Base-by-base conservation (phyloP, 2,329 filamentous ascomycete species). In the Ceratocystis destructans region DNA sequence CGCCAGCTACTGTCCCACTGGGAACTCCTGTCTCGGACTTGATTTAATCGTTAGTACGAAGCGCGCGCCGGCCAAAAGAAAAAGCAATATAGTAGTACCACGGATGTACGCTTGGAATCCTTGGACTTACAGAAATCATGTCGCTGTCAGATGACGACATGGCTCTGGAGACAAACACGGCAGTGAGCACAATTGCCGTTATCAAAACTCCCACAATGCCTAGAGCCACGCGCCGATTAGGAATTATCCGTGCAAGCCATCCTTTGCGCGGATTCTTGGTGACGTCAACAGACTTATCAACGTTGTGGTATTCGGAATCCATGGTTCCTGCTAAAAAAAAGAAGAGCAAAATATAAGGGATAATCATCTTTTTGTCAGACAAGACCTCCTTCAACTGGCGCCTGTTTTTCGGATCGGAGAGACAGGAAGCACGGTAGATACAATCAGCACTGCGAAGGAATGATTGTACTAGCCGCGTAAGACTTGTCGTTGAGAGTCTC, bases 1-100 rank as follows among this genome's bases (percentile, higher is more conserved):
- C 66, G 5, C 53, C 25, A 15, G 53, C 31, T 7, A 44, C 15
- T 17, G 62, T 67, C 2, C 63, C 63, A 6, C 20, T 20, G 3
- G 66, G 66, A 15, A 64, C 45, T 12, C 66, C 66, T 10, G 33
- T n/a, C 2, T 62, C 66, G 15, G 62, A 31, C 61, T 67, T 61
- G 12, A 17, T 8, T 22, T 22, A 6, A 12, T 50, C 44, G 57
- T 59, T 62, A 59, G 50, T 22, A 53, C 33, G 28, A 31, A n/a
- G 45, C 25, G 3, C 25, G 3, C 22, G n/a, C n/a, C n/a, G 48
- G 5, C n/a, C 28, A 28, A 41, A 41, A 41, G 12, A 41, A 3
- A 3, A 37, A 8, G 33, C 8, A 37, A 3, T 12, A 37, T 37
- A 37, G 33, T 4, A 37, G 10, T 37, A 3, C 10, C 33, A 10